Conservation (phyloP, 305 asterid species). For the Fraxinus baroniana region DNA sequence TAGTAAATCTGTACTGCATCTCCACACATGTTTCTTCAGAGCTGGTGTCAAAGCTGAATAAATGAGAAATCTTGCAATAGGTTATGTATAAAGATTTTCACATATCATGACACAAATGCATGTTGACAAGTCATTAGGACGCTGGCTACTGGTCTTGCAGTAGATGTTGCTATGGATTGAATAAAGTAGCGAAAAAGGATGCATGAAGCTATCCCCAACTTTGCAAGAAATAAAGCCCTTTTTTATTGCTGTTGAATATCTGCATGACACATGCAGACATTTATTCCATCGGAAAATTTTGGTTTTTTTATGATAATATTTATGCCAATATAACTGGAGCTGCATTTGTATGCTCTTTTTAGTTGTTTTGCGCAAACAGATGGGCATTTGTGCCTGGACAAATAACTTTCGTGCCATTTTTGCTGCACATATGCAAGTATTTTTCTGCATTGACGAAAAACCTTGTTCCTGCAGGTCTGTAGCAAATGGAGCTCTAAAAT, state of each 20-base stretch:
- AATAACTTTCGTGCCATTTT: not conserved
- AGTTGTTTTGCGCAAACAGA: not conserved
- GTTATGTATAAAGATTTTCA: not conserved
- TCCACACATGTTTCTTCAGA: not conserved
- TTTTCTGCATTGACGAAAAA: not conserved
- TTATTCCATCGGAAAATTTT: not conserved
- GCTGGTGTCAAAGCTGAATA: not conserved
- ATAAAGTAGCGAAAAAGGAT: not conserved
- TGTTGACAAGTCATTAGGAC: not conserved
- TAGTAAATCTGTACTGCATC: not conserved
- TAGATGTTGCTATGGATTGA: not conserved
- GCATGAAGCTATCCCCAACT: not conserved
- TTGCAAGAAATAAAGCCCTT: not conserved
- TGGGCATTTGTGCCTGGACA: not conserved
- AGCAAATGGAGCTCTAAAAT: slow-evolving; percentile 75
- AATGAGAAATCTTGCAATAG: not conserved
- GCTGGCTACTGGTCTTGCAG: not conserved
- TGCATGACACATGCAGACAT: not conserved
- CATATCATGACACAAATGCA: not conserved
- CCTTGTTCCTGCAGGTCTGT: slow-evolving; percentile 55
- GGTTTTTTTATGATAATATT: not conserved
- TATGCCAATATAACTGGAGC: not conserved
- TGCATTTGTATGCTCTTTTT: not conserved
- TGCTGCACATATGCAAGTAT: not conserved
- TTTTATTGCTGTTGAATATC: not conserved